phyloP scores from a whole-genome alignment of 202 grass and related monocot genomes.

The Miscanthus sacchariflorus region DNA sequence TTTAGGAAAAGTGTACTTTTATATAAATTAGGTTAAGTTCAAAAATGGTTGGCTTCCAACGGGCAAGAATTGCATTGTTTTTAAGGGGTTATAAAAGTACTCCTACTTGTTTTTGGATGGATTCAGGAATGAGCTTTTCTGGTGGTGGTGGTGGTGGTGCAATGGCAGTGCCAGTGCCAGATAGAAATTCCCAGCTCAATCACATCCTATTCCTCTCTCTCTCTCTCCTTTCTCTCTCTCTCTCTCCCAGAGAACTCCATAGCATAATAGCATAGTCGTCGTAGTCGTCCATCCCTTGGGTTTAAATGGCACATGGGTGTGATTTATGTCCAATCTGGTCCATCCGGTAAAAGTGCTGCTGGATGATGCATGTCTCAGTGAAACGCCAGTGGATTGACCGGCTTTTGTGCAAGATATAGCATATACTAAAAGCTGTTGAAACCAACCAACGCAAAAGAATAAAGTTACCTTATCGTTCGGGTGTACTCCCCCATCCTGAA shows the following conservation, averaged over 20 bases:
- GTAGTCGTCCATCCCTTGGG: conserved; percentile 6
- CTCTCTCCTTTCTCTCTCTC: neutral
- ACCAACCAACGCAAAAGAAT: neutral
- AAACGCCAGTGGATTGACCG: neutral
- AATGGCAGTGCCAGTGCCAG: neutral
- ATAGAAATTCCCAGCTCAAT: neutral
- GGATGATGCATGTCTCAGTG: neutral
- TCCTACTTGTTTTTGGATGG: conserved; percentile 42
- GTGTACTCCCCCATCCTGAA: no score
- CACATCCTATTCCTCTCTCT: neutral
- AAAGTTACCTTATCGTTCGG: no score
- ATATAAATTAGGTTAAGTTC: no score
- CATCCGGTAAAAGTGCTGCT: conserved; percentile 34
- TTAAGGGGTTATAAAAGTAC: neutral
- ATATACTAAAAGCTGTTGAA: neutral
- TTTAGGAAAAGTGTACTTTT: no score
- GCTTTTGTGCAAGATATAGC: neutral
- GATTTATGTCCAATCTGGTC: conserved; percentile 63
- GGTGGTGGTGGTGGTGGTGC: neutral
- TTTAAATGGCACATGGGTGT: conserved; percentile 66
- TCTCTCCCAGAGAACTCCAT: no score
- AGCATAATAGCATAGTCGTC: neutral
- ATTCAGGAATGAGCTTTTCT: conserved; percentile 55
- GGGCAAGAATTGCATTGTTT: no score
- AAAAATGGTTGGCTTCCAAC: no score